These are phyloP conservation scores for Saitozyma sp. DNA, from an alignment of 768 basidiomycete species.

Conservation along the genomic window DNA sequence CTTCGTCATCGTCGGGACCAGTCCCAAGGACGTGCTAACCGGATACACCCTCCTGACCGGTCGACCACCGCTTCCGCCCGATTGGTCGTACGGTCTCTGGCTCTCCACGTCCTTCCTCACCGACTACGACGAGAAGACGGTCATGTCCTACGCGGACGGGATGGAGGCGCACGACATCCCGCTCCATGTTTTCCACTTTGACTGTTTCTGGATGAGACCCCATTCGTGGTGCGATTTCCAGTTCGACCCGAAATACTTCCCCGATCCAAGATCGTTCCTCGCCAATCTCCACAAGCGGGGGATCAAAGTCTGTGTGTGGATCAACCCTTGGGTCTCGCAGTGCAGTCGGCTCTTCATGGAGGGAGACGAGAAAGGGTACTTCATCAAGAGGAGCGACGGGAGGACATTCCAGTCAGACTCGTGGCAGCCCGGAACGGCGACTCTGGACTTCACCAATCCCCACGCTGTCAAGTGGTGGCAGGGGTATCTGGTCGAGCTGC, in stretches of 20 bases:
- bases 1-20: conserved; percentile 12
- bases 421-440: conserved; percentile 11
- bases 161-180: conserved; percentile 12
- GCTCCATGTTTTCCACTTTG: conserved; percentile 18
- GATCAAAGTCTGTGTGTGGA: conserved; percentile 18
- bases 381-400: conserved; percentile 8
- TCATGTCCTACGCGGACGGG: conserved; percentile 14
- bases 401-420: conserved; percentile 9
- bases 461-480: conserved; percentile 13
- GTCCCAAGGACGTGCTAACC: conserved; percentile 10
- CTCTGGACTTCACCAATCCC: conserved; percentile 16
- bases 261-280: conserved; percentile 17
- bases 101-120: conserved; percentile 19
- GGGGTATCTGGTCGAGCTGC: conserved; percentile 6
- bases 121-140: conserved; percentile 14
- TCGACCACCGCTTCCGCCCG: conserved; percentile 13
- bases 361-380: conserved; percentile 15
- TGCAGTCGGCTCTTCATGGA: conserved; percentile 10
- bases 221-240: conserved; percentile 20
- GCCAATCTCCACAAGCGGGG: conserved; percentile 8
- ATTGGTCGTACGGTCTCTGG: conserved; percentile 21
- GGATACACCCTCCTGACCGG: conserved; percentile 20
- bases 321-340: conserved; percentile 16
- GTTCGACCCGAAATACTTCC: conserved; percentile 18
- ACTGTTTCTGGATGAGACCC: conserved; percentile 23